Percentiles rank a stretch among this genome's conserved stretches.
Evolutionary conservation across 345 rosid genomes (phyloP).

Genomic region (Acer saccharum): DNA sequence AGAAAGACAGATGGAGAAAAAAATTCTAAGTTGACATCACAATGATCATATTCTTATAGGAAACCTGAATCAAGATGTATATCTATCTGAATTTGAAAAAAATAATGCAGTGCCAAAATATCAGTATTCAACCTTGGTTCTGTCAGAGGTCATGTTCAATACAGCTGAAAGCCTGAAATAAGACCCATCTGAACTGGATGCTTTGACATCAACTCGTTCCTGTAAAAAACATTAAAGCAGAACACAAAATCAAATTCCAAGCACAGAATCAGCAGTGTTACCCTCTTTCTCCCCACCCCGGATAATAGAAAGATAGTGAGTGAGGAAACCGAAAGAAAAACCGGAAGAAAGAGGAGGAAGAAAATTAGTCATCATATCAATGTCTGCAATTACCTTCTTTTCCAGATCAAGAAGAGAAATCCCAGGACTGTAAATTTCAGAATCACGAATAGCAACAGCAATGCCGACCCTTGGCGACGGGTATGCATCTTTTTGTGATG

Average conservation of each 20-base stretch:
- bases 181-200: slow-evolving; percentile 72
- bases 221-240: slow-evolving; percentile 34
- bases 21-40: not conserved
- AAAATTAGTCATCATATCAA: not conserved
- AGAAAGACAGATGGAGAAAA: not conserved
- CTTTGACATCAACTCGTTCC: slow-evolving; percentile 93
- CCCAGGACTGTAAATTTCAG: slow-evolving; percentile 85
- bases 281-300: not conserved
- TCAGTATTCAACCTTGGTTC: slow-evolving; percentile 77
- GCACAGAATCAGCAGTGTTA: slow-evolving; percentile 12
- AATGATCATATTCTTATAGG: not conserved
- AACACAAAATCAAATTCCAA: slow-evolving; percentile 9
- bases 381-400: slow-evolving; percentile 69
- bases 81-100: slow-evolving; percentile 4
- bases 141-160: slow-evolving; percentile 83
- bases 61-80: slow-evolving; percentile 3
- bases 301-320: slow-evolving; percentile 10
- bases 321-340: slow-evolving; percentile 14
- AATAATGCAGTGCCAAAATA: slow-evolving; percentile 11
- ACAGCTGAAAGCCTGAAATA: slow-evolving; percentile 89
- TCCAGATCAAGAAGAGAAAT: slow-evolving; percentile 95
- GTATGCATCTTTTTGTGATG: slow-evolving; percentile 84
- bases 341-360: not conserved
- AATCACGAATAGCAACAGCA: slow-evolving; percentile 74
- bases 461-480: slow-evolving; percentile 78